phyloP scores from a whole-genome alignment of 2,329 filamentous ascomycete genomes.

The Lasiodiplodia gonubiensis region DNA sequence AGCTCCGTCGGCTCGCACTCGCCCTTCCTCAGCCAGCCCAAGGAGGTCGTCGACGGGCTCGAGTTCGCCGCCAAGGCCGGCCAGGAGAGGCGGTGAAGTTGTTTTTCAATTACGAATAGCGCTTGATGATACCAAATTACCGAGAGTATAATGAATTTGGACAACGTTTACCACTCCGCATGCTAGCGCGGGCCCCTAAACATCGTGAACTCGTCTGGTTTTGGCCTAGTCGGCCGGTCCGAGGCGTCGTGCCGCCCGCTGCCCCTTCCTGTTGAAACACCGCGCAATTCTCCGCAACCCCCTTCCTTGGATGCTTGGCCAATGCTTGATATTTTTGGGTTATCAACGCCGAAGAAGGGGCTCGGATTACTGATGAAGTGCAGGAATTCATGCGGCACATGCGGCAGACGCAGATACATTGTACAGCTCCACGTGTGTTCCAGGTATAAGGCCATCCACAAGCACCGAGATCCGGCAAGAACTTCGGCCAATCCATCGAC shows the following conservation, averaged over 20 bases:
- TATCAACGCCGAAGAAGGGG: not conserved
- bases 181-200: too few species aligned
- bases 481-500: too few species aligned
- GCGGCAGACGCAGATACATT: too few species aligned
- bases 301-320: not conserved
- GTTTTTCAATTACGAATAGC: too few species aligned
- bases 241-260: not conserved
- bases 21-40: constrained; percentile 50
- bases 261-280: not conserved
- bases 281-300: not conserved
- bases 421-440: too few species aligned
- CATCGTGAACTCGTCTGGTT: not conserved
- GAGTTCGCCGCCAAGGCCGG: constrained; percentile 24
- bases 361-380: not conserved
- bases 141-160: too few species aligned
- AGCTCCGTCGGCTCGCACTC: constrained; percentile 42
- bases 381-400: too few species aligned
- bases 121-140: too few species aligned
- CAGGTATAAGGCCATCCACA: too few species aligned
- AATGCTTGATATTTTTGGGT: not conserved
- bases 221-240: not conserved
- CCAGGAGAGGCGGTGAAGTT: constrained; percentile 8
- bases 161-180: too few species aligned
- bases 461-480: too few species aligned
- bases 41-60: constrained; percentile 39